Conservation (phyloP, 164 flowering plant species). For the Vitis amurensis region DNA sequence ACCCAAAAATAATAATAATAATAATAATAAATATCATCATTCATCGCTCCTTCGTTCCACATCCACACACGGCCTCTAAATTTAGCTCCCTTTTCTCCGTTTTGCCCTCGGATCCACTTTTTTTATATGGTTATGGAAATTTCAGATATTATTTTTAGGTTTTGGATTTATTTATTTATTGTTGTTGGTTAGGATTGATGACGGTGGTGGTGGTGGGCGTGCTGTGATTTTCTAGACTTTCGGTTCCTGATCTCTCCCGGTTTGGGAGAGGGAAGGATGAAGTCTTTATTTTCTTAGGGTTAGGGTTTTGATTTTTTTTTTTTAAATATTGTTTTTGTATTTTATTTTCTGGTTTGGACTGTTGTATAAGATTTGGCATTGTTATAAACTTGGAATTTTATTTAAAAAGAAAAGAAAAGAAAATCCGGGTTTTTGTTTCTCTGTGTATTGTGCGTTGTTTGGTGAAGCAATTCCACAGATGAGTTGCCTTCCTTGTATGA, state of each 20-base stretch:
- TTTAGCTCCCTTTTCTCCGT: not conserved
- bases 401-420: too few relatives aligned
- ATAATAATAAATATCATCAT: too few relatives aligned
- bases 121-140: not conserved
- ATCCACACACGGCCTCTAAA: conserved; percentile 7
- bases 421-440: not conserved
- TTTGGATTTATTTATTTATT: not conserved
- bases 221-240: too few relatives aligned
- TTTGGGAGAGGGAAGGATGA: not conserved
- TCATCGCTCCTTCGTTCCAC: too few relatives aligned
- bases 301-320: too few relatives aligned
- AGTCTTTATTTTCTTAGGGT: too few relatives aligned
- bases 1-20: conserved; percentile 2
- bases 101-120: not conserved
- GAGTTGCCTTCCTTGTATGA: conserved; percentile 52
- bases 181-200: not conserved
- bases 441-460: not conserved
- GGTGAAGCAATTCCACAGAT: conserved; percentile 18
- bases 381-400: too few relatives aligned
- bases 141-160: not conserved
- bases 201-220: too few relatives aligned
- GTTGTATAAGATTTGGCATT: too few relatives aligned
- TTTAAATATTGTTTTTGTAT: too few relatives aligned
- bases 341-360: too few relatives aligned
- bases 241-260: too few relatives aligned